Evolutionary conservation across 2,329 filamentous ascomycete species (phyloP).

Genomic region (Lachnum nothofagi): DNA sequence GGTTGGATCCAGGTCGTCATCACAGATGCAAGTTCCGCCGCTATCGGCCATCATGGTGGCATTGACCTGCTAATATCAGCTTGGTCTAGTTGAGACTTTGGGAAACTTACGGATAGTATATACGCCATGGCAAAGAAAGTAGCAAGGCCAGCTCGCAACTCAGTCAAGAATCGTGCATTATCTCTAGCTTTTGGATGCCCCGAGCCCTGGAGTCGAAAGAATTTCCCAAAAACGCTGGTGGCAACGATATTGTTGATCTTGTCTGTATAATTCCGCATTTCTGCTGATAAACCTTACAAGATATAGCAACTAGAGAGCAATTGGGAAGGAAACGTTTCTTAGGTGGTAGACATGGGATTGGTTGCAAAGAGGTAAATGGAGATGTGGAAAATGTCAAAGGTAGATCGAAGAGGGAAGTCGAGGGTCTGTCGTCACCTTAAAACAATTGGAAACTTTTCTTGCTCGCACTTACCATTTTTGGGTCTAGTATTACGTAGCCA

Average conservation of each 20-base stretch:
- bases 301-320: too few species aligned
- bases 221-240: conserved; percentile 57
- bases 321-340: too few species aligned
- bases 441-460: too few species aligned
- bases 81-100: conserved; percentile 32
- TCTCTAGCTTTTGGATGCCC: conserved; percentile 54
- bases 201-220: conserved; percentile 74
- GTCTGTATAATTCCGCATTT: conserved; percentile 6
- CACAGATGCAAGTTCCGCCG: conserved; percentile 73
- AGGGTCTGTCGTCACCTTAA: too few species aligned
- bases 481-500: too few species aligned
- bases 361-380: too few species aligned
- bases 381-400: too few species aligned
- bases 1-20: conserved; percentile 24
- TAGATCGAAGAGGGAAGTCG: too few species aligned
- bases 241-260: conserved; percentile 43
- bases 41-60: conserved; percentile 45
- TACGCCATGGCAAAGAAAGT: conserved; percentile 64
- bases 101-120: conserved; percentile 60
- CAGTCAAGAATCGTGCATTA: conserved; percentile 71
- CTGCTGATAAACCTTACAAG: too few species aligned
- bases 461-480: too few species aligned
- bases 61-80: conserved; percentile 6
- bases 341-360: too few species aligned
- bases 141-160: conserved; percentile 73